A percentile compares a stretch with the other conserved stretches of the same genome.
phyloP scores from a whole-genome alignment of 176 grass and related monocot genomes.

The Carex scoparia region DNA sequence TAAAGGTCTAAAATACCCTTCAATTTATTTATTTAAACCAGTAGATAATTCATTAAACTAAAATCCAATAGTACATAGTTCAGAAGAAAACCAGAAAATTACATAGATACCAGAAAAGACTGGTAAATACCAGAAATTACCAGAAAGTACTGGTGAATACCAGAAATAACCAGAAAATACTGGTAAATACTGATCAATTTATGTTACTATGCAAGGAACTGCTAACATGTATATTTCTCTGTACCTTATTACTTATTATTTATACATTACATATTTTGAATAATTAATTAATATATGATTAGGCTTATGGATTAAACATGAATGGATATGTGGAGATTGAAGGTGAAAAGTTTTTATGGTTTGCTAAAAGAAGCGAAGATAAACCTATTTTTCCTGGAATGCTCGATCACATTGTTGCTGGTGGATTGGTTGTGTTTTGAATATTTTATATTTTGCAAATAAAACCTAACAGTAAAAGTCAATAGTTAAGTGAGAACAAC shows the following conservation, averaged over 20 bases:
- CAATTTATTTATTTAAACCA: background rate
- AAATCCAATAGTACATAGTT: too few relatives aligned
- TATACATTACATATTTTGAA: background rate
- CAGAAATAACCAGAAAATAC: too few relatives aligned
- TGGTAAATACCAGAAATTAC: too few relatives aligned
- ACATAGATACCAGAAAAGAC: too few relatives aligned
- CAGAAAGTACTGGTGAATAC: too few relatives aligned
- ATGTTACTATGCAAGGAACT: background rate
- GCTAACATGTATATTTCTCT: background rate
- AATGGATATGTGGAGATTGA: constrained; percentile 72
- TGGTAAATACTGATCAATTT: background rate
- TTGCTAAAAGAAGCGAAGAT: constrained; percentile 72
- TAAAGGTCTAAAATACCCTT: constrained; percentile 53
- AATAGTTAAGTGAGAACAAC: background rate
- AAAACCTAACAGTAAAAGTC: background rate
- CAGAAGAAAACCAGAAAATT: too few relatives aligned
- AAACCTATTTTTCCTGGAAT: constrained; percentile 85
- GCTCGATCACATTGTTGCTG: constrained; percentile 65
- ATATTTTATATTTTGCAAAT: background rate
- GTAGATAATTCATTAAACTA: too few relatives aligned
- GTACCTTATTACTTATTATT: background rate
- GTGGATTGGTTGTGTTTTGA: too few relatives aligned
- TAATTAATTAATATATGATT: constrained; percentile 1
- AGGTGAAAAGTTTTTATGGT: constrained; percentile 64
- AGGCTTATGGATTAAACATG: constrained; percentile 89